phyloP scores from a whole-genome alignment of 768 basidiomycete species.

The Rubroboletus satanas region DNA sequence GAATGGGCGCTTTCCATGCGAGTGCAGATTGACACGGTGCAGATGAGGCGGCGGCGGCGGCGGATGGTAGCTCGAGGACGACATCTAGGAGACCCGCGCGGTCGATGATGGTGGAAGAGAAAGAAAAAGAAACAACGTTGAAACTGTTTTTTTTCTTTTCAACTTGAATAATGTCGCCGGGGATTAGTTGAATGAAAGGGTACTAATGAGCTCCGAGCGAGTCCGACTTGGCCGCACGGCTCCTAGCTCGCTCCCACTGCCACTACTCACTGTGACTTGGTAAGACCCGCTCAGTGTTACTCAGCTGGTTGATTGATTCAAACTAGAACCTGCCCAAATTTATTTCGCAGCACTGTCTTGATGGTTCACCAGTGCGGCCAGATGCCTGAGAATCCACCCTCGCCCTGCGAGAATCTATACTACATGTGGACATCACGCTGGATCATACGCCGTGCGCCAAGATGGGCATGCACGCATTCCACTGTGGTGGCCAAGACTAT shows the following conservation, averaged over 20 bases:
- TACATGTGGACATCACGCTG: slow-evolving; percentile 13
- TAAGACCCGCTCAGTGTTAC: neutral
- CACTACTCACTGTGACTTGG: neutral
- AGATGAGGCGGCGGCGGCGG: slow-evolving; percentile 22
- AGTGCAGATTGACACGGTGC: slow-evolving; percentile 24
- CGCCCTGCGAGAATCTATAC: neutral
- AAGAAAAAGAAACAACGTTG: neutral
- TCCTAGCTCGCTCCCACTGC: slow-evolving; percentile 10
- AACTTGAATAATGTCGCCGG: neutral
- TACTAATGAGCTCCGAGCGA: neutral
- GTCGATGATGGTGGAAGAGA: slow-evolving; percentile 20
- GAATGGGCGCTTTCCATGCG: slow-evolving; percentile 32
- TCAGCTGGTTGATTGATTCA: neutral
- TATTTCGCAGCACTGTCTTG: neutral
- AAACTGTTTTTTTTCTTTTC: slow-evolving; percentile 8
- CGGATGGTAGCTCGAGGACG: slow-evolving; percentile 24
- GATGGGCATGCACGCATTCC: slow-evolving; percentile 1
- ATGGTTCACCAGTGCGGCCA: neutral
- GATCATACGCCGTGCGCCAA: neutral
- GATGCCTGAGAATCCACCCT: neutral
- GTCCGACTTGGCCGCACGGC: slow-evolving; percentile 10
- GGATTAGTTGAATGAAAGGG: neutral
- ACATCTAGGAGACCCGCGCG: slow-evolving; percentile 15
- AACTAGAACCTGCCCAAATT: neutral
- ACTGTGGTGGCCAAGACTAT: neutral